phyloP scores from a whole-genome alignment of 345 rosid genomes.

The Raphanus raphanistrum region DNA sequence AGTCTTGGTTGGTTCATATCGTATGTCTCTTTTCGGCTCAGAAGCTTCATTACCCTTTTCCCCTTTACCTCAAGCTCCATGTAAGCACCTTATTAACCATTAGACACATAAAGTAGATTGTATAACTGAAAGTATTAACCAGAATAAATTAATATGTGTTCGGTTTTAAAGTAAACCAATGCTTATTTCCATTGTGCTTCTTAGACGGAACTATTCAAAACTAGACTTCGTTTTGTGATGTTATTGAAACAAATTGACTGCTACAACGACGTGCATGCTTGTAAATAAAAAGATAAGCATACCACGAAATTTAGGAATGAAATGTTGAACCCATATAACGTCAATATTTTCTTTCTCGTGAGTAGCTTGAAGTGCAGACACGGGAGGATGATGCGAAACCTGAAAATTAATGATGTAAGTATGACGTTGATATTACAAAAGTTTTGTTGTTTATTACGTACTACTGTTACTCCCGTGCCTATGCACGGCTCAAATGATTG shows the following conservation, averaged over 20 bases:
- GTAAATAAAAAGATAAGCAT: background rate
- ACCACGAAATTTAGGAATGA: slow-evolving; percentile 70
- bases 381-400: slow-evolving; percentile 90
- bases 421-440: background rate
- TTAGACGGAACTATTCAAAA: background rate
- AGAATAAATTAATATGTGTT: background rate
- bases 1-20: slow-evolving; percentile 71
- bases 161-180: background rate
- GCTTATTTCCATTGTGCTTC: background rate
- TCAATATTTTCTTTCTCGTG: slow-evolving; percentile 59
- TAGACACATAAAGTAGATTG: background rate
- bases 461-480: too few species aligned
- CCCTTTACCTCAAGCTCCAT: slow-evolving; percentile 70
- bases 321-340: slow-evolving; percentile 59
- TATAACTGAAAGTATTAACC: background rate
- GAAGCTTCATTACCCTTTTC: slow-evolving; percentile 59
- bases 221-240: background rate
- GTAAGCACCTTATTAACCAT: slow-evolving; percentile 49
- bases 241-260: too few species aligned
- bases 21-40: slow-evolving; percentile 58
- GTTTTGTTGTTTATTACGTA: too few species aligned
- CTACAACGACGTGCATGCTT: background rate
- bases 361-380: slow-evolving; percentile 80
- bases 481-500: too few species aligned
- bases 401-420: background rate